Base-by-base conservation (phyloP, 2,329 filamentous ascomycete species). In the Penicillium concentricum region DNA sequence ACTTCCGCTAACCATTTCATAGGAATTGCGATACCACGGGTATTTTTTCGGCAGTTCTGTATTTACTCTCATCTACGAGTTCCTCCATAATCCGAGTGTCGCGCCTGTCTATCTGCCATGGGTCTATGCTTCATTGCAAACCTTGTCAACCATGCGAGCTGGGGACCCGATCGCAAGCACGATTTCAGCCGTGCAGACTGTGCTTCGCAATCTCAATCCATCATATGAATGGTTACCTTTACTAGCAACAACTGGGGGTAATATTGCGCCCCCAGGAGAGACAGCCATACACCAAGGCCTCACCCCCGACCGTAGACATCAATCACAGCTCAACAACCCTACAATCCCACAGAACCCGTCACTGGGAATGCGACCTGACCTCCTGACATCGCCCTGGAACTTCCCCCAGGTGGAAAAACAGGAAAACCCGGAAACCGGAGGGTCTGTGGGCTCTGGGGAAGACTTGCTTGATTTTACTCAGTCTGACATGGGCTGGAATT, bases 11-110 rank as follows among this genome's bases (percentile, higher is more conserved):
- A 44, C n/a, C 12, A 6, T 18, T 2, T 22, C 9, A 6, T 22
- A 79, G 77, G 72, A 77, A 66, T 64, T 79, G 4, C 76, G 76
- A 35, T 79, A 79, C 26, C 76, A 79, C 26, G 74, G 69, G 5
- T 79, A 77, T 46, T 79, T 79, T 47, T 64, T 79, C 10, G 71
- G 74, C 34, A 78, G 76, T 30, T 74, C 76, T 13, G 70, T 69
- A 12, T 78, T 78, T 47, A 73, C 73, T 3, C 56, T 79, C 3
- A 73, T 76, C 9, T 78, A 78, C 44, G 76, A 79, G 47, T 68
- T 79, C 45, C 66, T 79, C 18, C 75, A 78, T 32, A 73, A 76
- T 13, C 67, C 72, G 20, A 64, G 67, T 44, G 65, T 70, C 2
- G 71, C 75, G 2, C 54, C 71, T n/a, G 66, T 67, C 3, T 76